These are phyloP conservation scores for Chytriomyces hyalinus DNA, from an alignment of 192 early-diverging fungal genomes.

Conservation along the genomic window DNA sequence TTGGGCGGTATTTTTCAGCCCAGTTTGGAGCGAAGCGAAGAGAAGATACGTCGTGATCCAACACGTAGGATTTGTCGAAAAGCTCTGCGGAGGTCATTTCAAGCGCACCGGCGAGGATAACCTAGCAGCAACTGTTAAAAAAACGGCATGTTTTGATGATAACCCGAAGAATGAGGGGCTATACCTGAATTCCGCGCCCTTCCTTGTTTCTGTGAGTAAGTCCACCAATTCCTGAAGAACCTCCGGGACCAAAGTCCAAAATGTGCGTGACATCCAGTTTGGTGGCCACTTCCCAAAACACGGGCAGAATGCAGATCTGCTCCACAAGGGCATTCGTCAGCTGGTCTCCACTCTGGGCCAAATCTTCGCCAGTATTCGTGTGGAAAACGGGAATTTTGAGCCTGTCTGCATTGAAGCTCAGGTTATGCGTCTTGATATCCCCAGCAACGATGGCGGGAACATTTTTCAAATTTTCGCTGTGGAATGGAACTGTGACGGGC, in stretches of 20 bases:
- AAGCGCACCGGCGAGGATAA: conserved; percentile 71
- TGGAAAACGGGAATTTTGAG: conserved; percentile 80
- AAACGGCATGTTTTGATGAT: too few relatives aligned
- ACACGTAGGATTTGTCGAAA: conserved; percentile 77
- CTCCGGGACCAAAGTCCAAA: conserved; percentile 93
- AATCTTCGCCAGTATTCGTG: conserved; percentile 81
- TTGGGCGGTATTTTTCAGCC: conserved; percentile 83
- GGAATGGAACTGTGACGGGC: conserved; percentile 92
- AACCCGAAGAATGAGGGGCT: too few relatives aligned
- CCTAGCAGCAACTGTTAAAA: conserved; percentile 5
- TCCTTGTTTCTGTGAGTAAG: conserved; percentile 89
- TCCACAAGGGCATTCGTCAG: conserved; percentile 73
- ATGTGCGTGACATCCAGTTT: conserved; percentile 77
- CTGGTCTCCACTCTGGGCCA: conserved; percentile 49
- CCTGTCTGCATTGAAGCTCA: conserved; percentile 68
- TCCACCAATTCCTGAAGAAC: conserved; percentile 79
- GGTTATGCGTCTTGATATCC: conserved; percentile 70
- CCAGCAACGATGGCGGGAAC: conserved; percentile 67
- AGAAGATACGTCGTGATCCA: conserved; percentile 74
- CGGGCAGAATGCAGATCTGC: conserved; percentile 72
- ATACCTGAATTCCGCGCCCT: conserved; percentile 74
- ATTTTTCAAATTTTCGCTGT: conserved; percentile 75
- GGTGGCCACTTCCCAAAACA: conserved; percentile 78
- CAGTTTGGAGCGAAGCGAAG: conserved; percentile 86
- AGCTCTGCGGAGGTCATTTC: conserved; percentile 68